Base-by-base conservation (phyloP, 2,329 filamentous ascomycete species). In the Oidium heveae region DNA sequence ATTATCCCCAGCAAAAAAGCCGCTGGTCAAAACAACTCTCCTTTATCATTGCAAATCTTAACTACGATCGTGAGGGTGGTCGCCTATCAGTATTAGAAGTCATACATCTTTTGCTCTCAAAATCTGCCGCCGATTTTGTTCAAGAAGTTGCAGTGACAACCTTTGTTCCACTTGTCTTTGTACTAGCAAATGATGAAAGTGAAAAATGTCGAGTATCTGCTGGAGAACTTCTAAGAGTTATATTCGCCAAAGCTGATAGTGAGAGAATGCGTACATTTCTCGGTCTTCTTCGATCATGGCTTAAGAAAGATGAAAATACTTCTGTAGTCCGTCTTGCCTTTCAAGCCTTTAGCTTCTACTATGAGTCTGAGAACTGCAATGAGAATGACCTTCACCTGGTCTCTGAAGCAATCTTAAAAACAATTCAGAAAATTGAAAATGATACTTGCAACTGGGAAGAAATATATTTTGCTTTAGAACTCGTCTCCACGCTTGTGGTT, bases 41-140 rank as follows among this genome's bases (percentile, higher is more conserved):
- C 55, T 98, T 96, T 65, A 73, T 98, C 52, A 76, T 93, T 52
- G 84, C 85, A 62, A 98, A 98, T 63, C 72, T 98, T 59, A 82
- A 89, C 57, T 98, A 95, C 66, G 79, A 89, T 46, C 80, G 93
- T 62, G 80, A 87, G 60, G 84, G 91, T 57, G 91, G 91, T 32
- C 77, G 93, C 39, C 74, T 94, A 57, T 95, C 88, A 0, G 86
- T 95, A 32, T 86, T 98, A 77, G 91, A 98, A 68, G 79, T 89
- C 2, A 74, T 95, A 49, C 82, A 94, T 63, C 73, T 88, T 46
- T 72, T 98, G n/a, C 72, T 96, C 22, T 80, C 77, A 58, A 96
- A 95, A 68, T 81, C 88, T 4, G 82, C 83, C 0, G 77, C 86
- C 41, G 83, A 87, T 28, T 78, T 88, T 49, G 77, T 88, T 8